These are phyloP conservation scores for Pythium grandisporangium DNA, from an alignment of 352 stramenopile species.

Conservation along the genomic window DNA sequence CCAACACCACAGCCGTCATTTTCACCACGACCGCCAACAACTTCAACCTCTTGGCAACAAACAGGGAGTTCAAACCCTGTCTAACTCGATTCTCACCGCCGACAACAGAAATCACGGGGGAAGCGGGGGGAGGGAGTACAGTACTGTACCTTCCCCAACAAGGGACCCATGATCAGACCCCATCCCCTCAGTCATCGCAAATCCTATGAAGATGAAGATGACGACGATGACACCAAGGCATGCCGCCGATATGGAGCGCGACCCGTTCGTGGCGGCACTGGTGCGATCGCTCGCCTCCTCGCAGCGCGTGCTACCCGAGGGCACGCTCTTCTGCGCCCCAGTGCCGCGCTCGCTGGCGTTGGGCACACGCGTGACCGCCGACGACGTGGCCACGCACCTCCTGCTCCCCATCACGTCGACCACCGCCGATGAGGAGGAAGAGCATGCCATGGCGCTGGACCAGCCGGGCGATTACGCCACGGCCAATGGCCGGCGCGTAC, in stretches of 20 bases:
- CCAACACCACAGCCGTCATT: too few relatives aligned
- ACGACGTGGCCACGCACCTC: constrained; percentile 50
- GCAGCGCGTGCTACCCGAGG: constrained; percentile 36
- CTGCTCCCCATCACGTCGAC: constrained; percentile 18
- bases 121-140: too few relatives aligned
- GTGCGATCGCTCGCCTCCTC: constrained; percentile 29
- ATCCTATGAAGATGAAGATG: background rate
- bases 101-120: too few relatives aligned
- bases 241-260: too few relatives aligned
- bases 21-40: too few relatives aligned
- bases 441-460: too few relatives aligned
- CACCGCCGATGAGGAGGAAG: constrained; percentile 6
- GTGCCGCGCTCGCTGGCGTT: constrained; percentile 49
- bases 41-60: too few relatives aligned
- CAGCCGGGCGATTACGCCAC: constrained; percentile 48
- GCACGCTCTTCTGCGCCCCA: constrained; percentile 58
- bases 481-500: constrained; percentile 48
- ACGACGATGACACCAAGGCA: constrained; percentile 8
- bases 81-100: too few relatives aligned
- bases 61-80: too few relatives aligned
- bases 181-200: too few relatives aligned
- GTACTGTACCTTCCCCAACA: background rate
- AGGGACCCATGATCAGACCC: too few relatives aligned
- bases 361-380: constrained; percentile 19
- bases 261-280: constrained; percentile 35